Evolutionary conservation across 257 asterid species (phyloP).

Genomic region (Salvia miltiorrhiza): DNA sequence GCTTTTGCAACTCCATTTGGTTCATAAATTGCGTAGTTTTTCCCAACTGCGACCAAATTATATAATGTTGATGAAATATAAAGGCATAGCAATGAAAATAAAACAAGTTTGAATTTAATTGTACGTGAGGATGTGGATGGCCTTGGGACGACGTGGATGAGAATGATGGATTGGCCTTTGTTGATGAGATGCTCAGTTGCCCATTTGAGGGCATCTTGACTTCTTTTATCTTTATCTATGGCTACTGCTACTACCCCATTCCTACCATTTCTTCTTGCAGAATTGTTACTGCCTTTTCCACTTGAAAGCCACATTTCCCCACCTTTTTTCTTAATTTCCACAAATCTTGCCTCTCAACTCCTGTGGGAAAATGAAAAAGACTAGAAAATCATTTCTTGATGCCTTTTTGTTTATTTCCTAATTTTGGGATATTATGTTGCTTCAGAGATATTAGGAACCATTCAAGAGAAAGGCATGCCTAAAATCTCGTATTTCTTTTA

Average conservation of each 20-base stretch:
- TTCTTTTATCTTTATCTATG: slow-evolving; percentile 74
- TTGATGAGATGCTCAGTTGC: slow-evolving; percentile 60
- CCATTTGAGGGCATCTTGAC: slow-evolving; percentile 90
- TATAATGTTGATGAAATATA: too few relatives aligned
- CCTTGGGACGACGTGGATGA: slow-evolving; percentile 63
- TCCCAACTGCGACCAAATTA: slow-evolving; percentile 38
- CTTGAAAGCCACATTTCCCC: slow-evolving; percentile 55
- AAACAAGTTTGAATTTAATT: too few relatives aligned
- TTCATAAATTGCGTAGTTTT: slow-evolving; percentile 22
- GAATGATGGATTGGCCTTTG: slow-evolving; percentile 73
- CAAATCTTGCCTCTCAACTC: neutral
- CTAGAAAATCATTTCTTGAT: neutral
- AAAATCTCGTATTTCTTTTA: slow-evolving; percentile 28
- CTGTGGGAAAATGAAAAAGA: neutral
- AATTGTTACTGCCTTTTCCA: slow-evolving; percentile 17
- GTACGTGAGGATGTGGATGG: slow-evolving; percentile 21
- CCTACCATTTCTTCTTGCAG: slow-evolving; percentile 30
- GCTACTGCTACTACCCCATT: slow-evolving; percentile 87
- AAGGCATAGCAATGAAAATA: too few relatives aligned
- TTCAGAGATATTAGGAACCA: slow-evolving; percentile 22
- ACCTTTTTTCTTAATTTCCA: neutral
- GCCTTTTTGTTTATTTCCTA: slow-evolving; percentile 12
- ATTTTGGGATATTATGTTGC: slow-evolving; percentile 12
- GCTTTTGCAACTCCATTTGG: slow-evolving; percentile 28
- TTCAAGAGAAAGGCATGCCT: slow-evolving; percentile 29